Conservation (phyloP, 2,329 filamentous ascomycete species). For the Penicillium vulpinum region DNA sequence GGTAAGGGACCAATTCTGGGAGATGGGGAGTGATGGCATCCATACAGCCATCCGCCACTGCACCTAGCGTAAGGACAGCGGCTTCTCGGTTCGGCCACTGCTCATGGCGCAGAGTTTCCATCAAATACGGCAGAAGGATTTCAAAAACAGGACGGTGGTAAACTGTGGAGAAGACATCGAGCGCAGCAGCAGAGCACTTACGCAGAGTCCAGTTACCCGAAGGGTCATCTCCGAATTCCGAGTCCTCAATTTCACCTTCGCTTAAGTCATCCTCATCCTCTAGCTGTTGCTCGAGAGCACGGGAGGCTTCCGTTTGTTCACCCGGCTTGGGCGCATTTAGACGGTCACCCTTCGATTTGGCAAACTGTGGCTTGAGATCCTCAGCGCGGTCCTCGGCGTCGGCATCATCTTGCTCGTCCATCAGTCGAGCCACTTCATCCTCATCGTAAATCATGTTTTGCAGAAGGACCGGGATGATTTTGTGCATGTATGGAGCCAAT, state of each 20-base stretch:
- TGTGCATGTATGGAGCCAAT: conserved; percentile 73
- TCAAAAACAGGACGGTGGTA: conserved; percentile 88
- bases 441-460: conserved; percentile 96
- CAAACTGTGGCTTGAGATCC: conserved; percentile 91
- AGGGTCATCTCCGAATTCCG: conserved; percentile 70
- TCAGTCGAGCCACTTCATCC: conserved; percentile 84
- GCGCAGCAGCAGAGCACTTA: conserved; percentile 92
- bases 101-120: conserved; percentile 79
- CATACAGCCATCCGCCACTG: conserved; percentile 93
- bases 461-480: conserved; percentile 86
- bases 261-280: conserved; percentile 70
- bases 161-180: conserved; percentile 90
- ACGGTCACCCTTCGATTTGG: conserved; percentile 65
- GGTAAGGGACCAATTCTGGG: conserved; percentile 83
- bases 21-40: conserved; percentile 85
- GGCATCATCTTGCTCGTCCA: conserved; percentile 82
- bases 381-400: conserved; percentile 86
- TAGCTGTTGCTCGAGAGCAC: conserved; percentile 49
- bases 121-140: conserved; percentile 88
- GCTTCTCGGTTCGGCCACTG: conserved; percentile 94
- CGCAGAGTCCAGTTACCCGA: conserved; percentile 94
- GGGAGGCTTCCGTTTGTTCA: conserved; percentile 33
- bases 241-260: conserved; percentile 81
- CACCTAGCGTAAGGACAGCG: conserved; percentile 88
- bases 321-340: conserved; percentile 54